Conservation (phyloP, 257 asterid species). For the Perilla frutescens region DNA sequence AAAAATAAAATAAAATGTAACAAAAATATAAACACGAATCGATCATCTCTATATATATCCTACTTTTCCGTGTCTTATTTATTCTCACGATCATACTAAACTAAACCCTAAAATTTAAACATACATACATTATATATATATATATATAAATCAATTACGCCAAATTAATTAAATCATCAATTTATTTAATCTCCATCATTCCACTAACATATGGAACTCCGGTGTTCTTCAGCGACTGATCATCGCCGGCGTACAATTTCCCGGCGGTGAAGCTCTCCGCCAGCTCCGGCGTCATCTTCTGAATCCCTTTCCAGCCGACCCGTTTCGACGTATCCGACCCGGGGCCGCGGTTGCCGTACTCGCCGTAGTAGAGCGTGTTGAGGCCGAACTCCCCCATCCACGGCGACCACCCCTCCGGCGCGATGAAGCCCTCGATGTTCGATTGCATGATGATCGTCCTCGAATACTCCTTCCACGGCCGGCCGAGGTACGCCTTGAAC, state of each 20-base stretch:
- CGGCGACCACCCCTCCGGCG: conserved; percentile 76
- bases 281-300: conserved; percentile 53
- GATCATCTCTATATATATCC: no score
- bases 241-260: conserved; percentile 43
- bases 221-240: conserved; percentile 51
- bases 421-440: conserved; percentile 53
- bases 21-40: no score
- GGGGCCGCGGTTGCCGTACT: conserved; percentile 67
- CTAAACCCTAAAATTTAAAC: no score
- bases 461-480: conserved; percentile 86
- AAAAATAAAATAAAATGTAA: no score
- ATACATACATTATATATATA: no score
- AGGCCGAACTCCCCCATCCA: conserved; percentile 70
- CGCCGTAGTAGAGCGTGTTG: conserved; percentile 68
- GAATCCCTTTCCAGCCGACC: conserved; percentile 76
- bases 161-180: background rate
- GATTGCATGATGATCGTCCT: conserved; percentile 77
- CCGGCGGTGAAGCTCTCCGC: conserved; percentile 63
- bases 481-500: conserved; percentile 57
- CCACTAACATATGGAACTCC: conserved; percentile 61
- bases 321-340: conserved; percentile 54
- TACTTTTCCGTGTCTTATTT: no score
- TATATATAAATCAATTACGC: no score
- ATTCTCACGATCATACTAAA: no score
- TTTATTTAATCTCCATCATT: conserved; percentile 36